Evolutionary conservation across 345 rosid genomes (phyloP).

Genomic region (Brassica juncea): DNA sequence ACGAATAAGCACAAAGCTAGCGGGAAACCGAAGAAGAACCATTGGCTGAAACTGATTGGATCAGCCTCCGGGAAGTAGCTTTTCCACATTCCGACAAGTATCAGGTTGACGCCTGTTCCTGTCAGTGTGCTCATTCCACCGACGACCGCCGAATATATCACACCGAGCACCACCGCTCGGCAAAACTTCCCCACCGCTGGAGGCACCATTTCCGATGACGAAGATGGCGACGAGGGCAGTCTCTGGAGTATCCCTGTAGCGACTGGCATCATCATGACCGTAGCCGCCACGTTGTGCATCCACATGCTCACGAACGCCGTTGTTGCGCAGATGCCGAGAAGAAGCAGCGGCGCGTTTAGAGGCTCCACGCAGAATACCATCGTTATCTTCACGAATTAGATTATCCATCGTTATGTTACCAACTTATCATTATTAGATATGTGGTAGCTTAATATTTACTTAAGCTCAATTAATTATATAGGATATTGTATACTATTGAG

Average conservation of each 20-base stretch:
- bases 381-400: conserved; percentile 52
- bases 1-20: conserved; percentile 61
- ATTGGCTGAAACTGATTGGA: conserved; percentile 77
- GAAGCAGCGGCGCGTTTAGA: conserved; percentile 68
- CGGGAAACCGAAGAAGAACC: conserved; percentile 93
- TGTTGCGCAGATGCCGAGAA: conserved; percentile 83
- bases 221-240: conserved; percentile 43
- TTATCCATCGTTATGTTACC: not conserved
- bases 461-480: not conserved
- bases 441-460: not conserved
- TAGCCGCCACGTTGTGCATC: conserved; percentile 97
- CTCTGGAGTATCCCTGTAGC: conserved; percentile 89
- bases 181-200: conserved; percentile 50
- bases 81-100: conserved; percentile 92
- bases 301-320: conserved; percentile 96
- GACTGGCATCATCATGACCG: conserved; percentile 94
- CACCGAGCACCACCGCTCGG: conserved; percentile 81
- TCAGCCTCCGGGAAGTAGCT: conserved; percentile 68
- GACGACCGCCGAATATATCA: conserved; percentile 60
- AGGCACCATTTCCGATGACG: conserved; percentile 22
- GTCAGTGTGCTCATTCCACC: conserved; percentile 98
- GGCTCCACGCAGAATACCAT: conserved; percentile 80
- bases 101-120: conserved; percentile 90
- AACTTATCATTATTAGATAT: not conserved
- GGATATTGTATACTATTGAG: not conserved